phyloP scores from a whole-genome alignment of 169 alveolate genomes.

The Cryptosporidium xiaoi region DNA sequence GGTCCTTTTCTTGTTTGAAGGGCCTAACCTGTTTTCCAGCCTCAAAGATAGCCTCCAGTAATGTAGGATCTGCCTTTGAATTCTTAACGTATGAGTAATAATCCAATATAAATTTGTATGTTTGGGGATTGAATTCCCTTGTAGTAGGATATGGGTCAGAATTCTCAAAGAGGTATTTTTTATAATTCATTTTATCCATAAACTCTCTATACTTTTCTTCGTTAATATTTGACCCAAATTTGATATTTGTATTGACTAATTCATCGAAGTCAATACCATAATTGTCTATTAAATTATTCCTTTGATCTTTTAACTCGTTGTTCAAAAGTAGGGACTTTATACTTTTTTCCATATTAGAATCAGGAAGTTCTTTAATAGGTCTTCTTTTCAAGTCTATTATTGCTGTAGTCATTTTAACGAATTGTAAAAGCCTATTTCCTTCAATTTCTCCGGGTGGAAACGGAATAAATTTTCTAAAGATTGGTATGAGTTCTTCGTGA shows the following conservation, averaged over 20 bases:
- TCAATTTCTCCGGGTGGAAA: slow-evolving; percentile 66
- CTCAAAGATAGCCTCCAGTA: slow-evolving; percentile 24
- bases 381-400: slow-evolving; percentile 54
- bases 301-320: slow-evolving; percentile 6
- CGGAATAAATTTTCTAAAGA: slow-evolving; percentile 38
- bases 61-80: background rate
- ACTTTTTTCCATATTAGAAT: slow-evolving; percentile 25
- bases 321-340: slow-evolving; percentile 10
- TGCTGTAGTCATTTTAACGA: slow-evolving; percentile 56
- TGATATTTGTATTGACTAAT: background rate
- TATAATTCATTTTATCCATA: background rate
- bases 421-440: slow-evolving; percentile 38
- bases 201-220: background rate
- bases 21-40: background rate
- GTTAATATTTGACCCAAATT: background rate
- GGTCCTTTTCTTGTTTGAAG: background rate
- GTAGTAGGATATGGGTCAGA: background rate
- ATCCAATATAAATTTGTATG: slow-evolving; percentile 23
- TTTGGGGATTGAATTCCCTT: background rate
- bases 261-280: slow-evolving; percentile 55
- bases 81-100: slow-evolving; percentile 30
- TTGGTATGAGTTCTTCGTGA: slow-evolving; percentile 8
- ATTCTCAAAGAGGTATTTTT: background rate
- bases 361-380: slow-evolving; percentile 63
- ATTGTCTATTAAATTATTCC: slow-evolving; percentile 3